Evolutionary conservation across 257 asterid genomes (phyloP).

Genomic region (Orobanche coerulescens): DNA sequence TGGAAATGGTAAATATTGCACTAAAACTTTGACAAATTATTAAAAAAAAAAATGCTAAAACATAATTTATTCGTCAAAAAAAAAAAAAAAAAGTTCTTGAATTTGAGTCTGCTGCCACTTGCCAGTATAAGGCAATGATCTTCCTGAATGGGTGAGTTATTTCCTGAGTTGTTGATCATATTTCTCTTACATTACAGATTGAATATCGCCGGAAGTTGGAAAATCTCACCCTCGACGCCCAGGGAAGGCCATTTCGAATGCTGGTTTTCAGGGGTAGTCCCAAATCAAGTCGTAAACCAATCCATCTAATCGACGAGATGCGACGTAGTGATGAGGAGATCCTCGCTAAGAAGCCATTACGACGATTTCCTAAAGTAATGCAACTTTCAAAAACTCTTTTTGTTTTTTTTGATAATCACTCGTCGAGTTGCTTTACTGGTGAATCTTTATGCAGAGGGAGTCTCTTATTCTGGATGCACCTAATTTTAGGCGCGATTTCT

Average conservation of each 20-base stretch:
- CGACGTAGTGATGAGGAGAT: slow-evolving; percentile 34
- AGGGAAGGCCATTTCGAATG: slow-evolving; percentile 82
- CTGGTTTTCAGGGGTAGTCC: slow-evolving; percentile 89
- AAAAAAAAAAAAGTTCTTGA: no score
- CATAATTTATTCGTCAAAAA: no score
- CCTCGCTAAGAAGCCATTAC: slow-evolving; percentile 21
- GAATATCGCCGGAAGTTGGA: slow-evolving; percentile 42
- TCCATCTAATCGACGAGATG: slow-evolving; percentile 47
- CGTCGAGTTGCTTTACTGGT: not conserved
- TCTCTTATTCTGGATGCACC: slow-evolving; percentile 53
- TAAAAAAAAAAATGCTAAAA: no score
- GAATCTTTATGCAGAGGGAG: slow-evolving; percentile 35
- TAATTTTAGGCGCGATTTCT: slow-evolving; percentile 41
- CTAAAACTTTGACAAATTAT: no score
- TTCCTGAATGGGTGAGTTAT: not conserved
- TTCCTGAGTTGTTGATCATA: slow-evolving; percentile 5
- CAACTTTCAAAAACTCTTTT: not conserved
- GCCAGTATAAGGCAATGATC: no score
- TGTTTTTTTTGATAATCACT: slow-evolving; percentile 3
- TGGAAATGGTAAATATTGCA: not conserved
- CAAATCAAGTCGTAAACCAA: slow-evolving; percentile 41
- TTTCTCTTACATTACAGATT: slow-evolving; percentile 24
- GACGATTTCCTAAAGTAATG: slow-evolving; percentile 52
- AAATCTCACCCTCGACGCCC: slow-evolving; percentile 46
- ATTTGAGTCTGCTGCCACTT: no score